Evolutionary conservation across 768 basidiomycete genomes (phyloP).

Genomic region (Kondoa malvinella): DNA sequence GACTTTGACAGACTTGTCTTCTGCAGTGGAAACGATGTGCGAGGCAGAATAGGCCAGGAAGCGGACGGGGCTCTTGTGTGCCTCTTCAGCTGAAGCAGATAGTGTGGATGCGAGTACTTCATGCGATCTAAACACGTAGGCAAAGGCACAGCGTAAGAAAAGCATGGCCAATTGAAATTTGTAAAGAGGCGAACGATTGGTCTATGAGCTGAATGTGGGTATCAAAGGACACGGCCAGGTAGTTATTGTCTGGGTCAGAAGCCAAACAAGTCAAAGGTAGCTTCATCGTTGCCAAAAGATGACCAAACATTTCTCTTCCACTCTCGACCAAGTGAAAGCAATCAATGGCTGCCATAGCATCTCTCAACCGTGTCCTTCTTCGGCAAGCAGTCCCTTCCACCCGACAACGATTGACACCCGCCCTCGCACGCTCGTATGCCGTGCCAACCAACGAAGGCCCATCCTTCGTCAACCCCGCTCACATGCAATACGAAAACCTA

Average conservation of each 20-base stretch:
- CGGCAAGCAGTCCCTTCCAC: neutral
- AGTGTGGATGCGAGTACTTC: neutral
- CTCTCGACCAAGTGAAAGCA: neutral
- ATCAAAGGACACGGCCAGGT: neutral
- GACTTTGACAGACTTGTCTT: constrained; percentile 65
- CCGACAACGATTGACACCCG: neutral
- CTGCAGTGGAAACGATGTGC: constrained; percentile 45
- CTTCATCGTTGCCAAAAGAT: neutral
- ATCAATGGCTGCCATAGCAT: neutral
- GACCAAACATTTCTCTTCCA: neutral
- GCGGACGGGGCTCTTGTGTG: neutral
- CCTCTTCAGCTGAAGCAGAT: neutral
- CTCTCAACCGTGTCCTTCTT: neutral
- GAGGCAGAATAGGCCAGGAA: constrained; percentile 17
- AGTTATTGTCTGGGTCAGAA: neutral
- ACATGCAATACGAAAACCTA: neutral
- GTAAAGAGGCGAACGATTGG: neutral
- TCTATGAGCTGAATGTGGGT: neutral
- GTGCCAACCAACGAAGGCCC: neutral
- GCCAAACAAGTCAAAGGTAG: neutral
- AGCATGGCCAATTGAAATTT: neutral
- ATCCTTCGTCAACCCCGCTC: neutral
- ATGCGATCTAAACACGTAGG: neutral
- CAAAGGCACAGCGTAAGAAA: neutral
- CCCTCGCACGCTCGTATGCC: neutral